phyloP scores from a whole-genome alignment of 148 eudicot genomes.

The Chenopodium suecicum region DNA sequence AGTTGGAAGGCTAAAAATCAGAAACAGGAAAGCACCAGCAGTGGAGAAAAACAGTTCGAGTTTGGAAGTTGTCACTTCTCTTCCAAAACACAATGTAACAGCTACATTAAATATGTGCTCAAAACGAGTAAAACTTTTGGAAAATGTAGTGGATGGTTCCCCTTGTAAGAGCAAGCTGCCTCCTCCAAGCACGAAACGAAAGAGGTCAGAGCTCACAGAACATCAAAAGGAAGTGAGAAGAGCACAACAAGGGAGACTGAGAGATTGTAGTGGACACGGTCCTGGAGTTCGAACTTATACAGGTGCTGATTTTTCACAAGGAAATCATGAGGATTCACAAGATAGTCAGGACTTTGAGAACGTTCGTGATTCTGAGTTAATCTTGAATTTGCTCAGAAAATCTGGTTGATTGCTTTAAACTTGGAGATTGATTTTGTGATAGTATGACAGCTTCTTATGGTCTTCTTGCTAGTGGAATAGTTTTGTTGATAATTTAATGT shows the following conservation, averaged over 20 bases:
- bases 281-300: slow-evolving; percentile 85
- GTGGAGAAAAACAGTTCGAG: slow-evolving; percentile 19
- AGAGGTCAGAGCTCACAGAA: slow-evolving; percentile 61
- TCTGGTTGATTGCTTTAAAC: slow-evolving; percentile 21
- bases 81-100: slow-evolving; percentile 35
- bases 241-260: slow-evolving; percentile 75
- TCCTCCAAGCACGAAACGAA: slow-evolving; percentile 42
- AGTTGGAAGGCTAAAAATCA: slow-evolving; percentile 45
- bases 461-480: background rate
- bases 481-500: background rate
- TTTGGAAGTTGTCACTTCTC: slow-evolving; percentile 17
- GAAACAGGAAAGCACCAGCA: slow-evolving; percentile 27
- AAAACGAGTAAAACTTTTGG: slow-evolving; percentile 63
- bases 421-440: background rate
- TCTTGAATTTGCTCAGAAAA: slow-evolving; percentile 65
- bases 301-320: slow-evolving; percentile 71
- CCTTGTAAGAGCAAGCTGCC: slow-evolving; percentile 11
- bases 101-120: slow-evolving; percentile 47
- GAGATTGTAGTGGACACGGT: slow-evolving; percentile 72
- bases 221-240: slow-evolving; percentile 90
- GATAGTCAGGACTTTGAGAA: slow-evolving; percentile 55
- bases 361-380: slow-evolving; percentile 45
- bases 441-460: background rate
- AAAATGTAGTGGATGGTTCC: slow-evolving; percentile 19
- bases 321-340: slow-evolving; percentile 71